Evolutionary conservation across 2,329 filamentous ascomycete species (phyloP), one percentile per base, ranked within the genome.

Genomic region (Dactylellina haptotyla): DNA sequence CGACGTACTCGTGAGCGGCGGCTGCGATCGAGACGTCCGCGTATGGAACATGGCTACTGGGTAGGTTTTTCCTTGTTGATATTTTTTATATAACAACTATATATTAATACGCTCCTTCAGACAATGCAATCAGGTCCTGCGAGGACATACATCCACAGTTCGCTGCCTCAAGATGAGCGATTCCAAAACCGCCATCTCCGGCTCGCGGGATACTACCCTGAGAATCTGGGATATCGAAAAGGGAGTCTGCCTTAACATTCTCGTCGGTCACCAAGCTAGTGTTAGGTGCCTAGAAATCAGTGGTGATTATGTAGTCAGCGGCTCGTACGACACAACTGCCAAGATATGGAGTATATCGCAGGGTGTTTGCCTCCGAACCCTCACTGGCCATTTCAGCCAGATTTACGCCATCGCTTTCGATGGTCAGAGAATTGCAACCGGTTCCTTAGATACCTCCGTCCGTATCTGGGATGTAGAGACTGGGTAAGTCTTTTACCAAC

Each of bases 401-500:
- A 99, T 99, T 69, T 99, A 99, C 80, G 95, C 95, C 18, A 96
- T 99, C 80, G 95, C 95, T 0, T 99, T 98, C 81, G 95, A 99
- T 80, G 95, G 95, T 39, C 89, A 89, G 77, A 87, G 93, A 75
- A 93, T 99, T 67, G 94, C 96, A 34, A 99, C 95, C 8, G 95
- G 95, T 57, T 97, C 93, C 81, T 84, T 99, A 75, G 95, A 99
- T 81, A 99, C 95, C 2, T 97, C 94, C 78, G 94, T 99, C 25
- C 87, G 95, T 76, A 96, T 99, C 75, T 99, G 95, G 95, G 93
- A 99, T 83, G 92, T 92, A 25, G 87, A 86, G 54, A 92, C 92
- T 78, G 93, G 93, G 89, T 91, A 84, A 82, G 88, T 83, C 63
- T 39, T n/a, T 12, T 14, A n/a, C 5, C 18, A 10, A 48, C 30